Evolutionary conservation across 768 basidiomycete species (phyloP).

Genomic region (Mycena haematopus): DNA sequence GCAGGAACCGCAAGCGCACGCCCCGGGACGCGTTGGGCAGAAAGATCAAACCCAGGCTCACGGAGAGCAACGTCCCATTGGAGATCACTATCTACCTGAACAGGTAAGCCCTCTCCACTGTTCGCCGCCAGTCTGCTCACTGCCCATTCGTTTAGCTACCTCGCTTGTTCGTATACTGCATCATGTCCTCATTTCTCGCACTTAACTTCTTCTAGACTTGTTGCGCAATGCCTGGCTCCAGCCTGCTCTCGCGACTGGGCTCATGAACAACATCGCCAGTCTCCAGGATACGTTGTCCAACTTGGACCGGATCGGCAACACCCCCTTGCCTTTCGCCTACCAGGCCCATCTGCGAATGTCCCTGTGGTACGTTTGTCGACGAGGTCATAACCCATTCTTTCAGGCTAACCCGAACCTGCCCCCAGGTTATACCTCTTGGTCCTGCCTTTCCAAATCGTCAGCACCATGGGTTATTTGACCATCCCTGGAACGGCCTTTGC

Average conservation of each 20-base stretch:
- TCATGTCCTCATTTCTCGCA: background rate
- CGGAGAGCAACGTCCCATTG: slow-evolving; percentile 67
- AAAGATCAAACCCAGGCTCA: slow-evolving; percentile 43
- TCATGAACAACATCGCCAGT: slow-evolving; percentile 50
- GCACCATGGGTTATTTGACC: no score
- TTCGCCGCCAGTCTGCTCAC: slow-evolving; percentile 4
- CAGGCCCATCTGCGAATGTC: no score
- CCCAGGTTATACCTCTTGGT: no score
- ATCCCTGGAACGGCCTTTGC: no score
- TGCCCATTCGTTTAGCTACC: slow-evolving; percentile 13
- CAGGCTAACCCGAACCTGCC: no score
- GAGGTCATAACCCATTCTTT: no score
- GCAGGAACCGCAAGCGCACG: slow-evolving; percentile 31
- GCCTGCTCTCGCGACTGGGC: slow-evolving; percentile 60
- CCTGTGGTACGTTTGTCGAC: no score
- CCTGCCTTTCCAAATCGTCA: no score
- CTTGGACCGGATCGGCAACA: slow-evolving; percentile 68
- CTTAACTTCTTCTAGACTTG: slow-evolving; percentile 49
- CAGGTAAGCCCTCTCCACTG: slow-evolving; percentile 38
- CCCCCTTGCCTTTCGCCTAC: slow-evolving; percentile 71
- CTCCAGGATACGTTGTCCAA: slow-evolving; percentile 66
- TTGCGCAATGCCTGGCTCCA: slow-evolving; percentile 52
- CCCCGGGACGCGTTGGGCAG: slow-evolving; percentile 18
- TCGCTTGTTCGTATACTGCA: slow-evolving; percentile 18
- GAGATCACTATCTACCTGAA: slow-evolving; percentile 63